These are phyloP conservation scores for Globisporangium mamillatum DNA, from an alignment of 352 stramenopile genomes.

Conservation along the genomic window DNA sequence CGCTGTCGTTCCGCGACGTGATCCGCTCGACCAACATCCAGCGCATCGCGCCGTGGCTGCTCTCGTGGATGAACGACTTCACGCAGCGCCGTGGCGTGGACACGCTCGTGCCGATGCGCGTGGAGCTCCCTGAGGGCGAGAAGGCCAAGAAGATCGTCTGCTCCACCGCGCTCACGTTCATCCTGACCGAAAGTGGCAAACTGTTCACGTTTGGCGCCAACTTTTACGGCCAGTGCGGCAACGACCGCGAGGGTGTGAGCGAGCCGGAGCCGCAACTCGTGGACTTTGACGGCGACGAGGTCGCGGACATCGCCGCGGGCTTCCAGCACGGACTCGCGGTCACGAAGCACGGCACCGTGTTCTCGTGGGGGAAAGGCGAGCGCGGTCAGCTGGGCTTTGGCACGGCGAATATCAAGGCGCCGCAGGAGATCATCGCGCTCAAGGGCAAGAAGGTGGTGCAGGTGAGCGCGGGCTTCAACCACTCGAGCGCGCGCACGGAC, in stretches of 20 bases:
- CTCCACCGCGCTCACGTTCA: slow-evolving; percentile 70
- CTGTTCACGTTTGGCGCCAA: slow-evolving; percentile 81
- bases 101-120: slow-evolving; percentile 46
- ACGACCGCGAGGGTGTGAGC: slow-evolving; percentile 57
- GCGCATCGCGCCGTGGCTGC: slow-evolving; percentile 65
- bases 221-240: slow-evolving; percentile 76
- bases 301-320: slow-evolving; percentile 67
- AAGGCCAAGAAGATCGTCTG: slow-evolving; percentile 77
- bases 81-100: slow-evolving; percentile 62
- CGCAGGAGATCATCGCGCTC: slow-evolving; percentile 76
- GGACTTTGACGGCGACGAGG: slow-evolving; percentile 60
- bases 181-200: slow-evolving; percentile 76
- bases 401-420: slow-evolving; percentile 63
- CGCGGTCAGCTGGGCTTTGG: slow-evolving; percentile 79
- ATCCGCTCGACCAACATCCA: slow-evolving; percentile 85
- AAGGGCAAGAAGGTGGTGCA: slow-evolving; percentile 59
- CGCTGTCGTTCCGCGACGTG: slow-evolving; percentile 82
- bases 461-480: slow-evolving; percentile 83
- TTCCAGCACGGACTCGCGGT: slow-evolving; percentile 80
- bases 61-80: slow-evolving; percentile 72
- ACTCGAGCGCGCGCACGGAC: slow-evolving; percentile 66
- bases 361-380: slow-evolving; percentile 83
- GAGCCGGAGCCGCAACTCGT: slow-evolving; percentile 54
- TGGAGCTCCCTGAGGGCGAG: slow-evolving; percentile 63
- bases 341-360: slow-evolving; percentile 65